These are phyloP conservation scores for Mortierella sp. DNA, from an alignment of 371 early-diverging fungal species.

Conservation along the genomic window DNA sequence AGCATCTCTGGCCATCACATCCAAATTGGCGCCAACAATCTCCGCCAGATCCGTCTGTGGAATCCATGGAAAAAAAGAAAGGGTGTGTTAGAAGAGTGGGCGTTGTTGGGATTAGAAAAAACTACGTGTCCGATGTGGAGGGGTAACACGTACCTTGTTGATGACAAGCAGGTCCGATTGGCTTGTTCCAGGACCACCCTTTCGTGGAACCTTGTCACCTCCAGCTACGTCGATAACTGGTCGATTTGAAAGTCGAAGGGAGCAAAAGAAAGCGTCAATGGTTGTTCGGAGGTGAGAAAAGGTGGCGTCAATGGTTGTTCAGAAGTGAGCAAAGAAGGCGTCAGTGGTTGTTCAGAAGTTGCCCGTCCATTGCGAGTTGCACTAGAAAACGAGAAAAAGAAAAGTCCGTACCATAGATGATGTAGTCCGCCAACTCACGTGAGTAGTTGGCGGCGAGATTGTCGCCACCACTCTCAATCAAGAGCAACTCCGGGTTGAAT, in stretches of 20 bases:
- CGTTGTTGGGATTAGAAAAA: too few relatives aligned
- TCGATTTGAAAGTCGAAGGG: background rate
- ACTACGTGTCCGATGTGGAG: too few relatives aligned
- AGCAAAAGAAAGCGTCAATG: background rate
- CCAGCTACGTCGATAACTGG: conserved; percentile 94
- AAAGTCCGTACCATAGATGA: conserved; percentile 82
- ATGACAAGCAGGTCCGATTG: conserved; percentile 92
- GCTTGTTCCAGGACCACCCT: conserved; percentile 94
- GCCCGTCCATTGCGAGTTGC: background rate
- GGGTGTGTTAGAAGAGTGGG: too few relatives aligned
- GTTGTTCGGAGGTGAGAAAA: too few relatives aligned
- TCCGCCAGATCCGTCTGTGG: conserved; percentile 85
- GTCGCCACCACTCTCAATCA: conserved; percentile 95
- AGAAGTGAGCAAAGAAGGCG: too few relatives aligned
- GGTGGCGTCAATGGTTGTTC: background rate
- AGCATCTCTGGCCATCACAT: conserved; percentile 93
- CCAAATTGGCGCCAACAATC: conserved; percentile 89
- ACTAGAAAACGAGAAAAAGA: background rate
- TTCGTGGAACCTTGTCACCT: conserved; percentile 92
- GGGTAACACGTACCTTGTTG: conserved; percentile 71
- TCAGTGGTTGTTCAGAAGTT: too few relatives aligned
- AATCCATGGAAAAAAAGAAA: background rate
- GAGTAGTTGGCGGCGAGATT: conserved; percentile 94
- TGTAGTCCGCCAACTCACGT: conserved; percentile 89
- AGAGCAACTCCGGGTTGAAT: conserved; percentile 82